A percentile compares a stretch with the other conserved stretches of the same genome.
Evolutionary conservation across 805 yeast genomes (phyloP).

Genomic region (Schizosaccharomyces cryophilus): DNA sequence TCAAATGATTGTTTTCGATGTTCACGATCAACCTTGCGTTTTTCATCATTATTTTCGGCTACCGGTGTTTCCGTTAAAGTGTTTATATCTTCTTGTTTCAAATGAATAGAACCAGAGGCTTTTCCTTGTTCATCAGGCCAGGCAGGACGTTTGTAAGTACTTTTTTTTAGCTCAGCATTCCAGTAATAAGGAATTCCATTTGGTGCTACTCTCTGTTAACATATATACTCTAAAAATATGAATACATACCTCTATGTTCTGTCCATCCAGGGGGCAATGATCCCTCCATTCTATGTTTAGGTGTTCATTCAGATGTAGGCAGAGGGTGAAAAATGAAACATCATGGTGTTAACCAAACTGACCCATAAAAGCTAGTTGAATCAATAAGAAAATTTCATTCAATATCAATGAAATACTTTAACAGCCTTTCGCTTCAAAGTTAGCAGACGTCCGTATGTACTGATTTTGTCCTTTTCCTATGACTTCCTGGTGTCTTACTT

Average conservation of each 20-base stretch:
- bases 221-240: not conserved
- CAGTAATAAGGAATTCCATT: conserved; percentile 19
- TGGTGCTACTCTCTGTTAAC: conserved; percentile 12
- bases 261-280: conserved; percentile 17
- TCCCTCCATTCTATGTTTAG: not conserved
- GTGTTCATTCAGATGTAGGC: too few relatives aligned
- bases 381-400: too few relatives aligned
- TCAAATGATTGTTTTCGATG: conserved; percentile 5
- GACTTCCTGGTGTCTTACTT: too few relatives aligned
- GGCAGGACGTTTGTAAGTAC: conserved; percentile 19
- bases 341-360: too few relatives aligned
- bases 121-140: conserved; percentile 7
- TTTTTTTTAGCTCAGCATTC: conserved; percentile 16
- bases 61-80: not conserved
- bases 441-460: too few relatives aligned
- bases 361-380: too few relatives aligned
- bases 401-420: too few relatives aligned
- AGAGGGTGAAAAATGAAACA: too few relatives aligned
- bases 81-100: not conserved
- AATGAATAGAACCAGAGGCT: conserved; percentile 5
- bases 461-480: too few relatives aligned
- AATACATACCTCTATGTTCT: conserved; percentile 11
- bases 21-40: conserved; percentile 2
- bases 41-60: not conserved
- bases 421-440: too few relatives aligned